Percentiles rank a stretch among this genome's conserved stretches.
These are phyloP conservation scores for Lindgomyces ingoldianus DNA, from an alignment of 495 filamentous ascomycete genomes.

Conservation along the genomic window DNA sequence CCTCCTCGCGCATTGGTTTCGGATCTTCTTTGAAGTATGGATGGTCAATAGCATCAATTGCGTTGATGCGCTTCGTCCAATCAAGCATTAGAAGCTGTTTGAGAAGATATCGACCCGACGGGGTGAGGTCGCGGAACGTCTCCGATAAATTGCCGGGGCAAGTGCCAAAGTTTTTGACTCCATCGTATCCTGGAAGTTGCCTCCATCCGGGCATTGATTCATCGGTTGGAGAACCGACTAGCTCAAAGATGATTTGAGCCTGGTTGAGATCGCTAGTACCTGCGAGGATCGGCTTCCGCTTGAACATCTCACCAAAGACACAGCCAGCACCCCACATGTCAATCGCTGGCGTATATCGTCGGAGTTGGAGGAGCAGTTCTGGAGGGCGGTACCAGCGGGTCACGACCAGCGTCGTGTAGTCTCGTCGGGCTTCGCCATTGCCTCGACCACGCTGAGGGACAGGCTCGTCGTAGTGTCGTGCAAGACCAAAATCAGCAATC, in stretches of 20 bases:
- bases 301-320: slow-evolving; percentile 98
- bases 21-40: slow-evolving; percentile 83
- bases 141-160: slow-evolving; percentile 66
- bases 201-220: slow-evolving; percentile 93
- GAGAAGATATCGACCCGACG: slow-evolving; percentile 73
- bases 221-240: slow-evolving; percentile 90
- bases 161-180: slow-evolving; percentile 63
- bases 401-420: slow-evolving; percentile 93
- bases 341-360: slow-evolving; percentile 90
- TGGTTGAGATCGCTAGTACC: slow-evolving; percentile 89
- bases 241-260: slow-evolving; percentile 83
- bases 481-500: slow-evolving; percentile 96
- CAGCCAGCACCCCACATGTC: slow-evolving; percentile 98
- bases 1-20: slow-evolving; percentile 74
- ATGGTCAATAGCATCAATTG: slow-evolving; percentile 90
- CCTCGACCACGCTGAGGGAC: slow-evolving; percentile 77
- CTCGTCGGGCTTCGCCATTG: slow-evolving; percentile 79
- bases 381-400: slow-evolving; percentile 97
- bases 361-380: slow-evolving; percentile 83
- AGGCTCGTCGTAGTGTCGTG: slow-evolving; percentile 86
- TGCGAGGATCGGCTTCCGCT: slow-evolving; percentile 86
- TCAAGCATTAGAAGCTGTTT: slow-evolving; percentile 83
- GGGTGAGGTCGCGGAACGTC: slow-evolving; percentile 67
- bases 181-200: slow-evolving; percentile 76
- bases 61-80: slow-evolving; percentile 85